phyloP scores from a whole-genome alignment of 192 early-diverging fungal genomes.

The Mortierella hygrophila region DNA sequence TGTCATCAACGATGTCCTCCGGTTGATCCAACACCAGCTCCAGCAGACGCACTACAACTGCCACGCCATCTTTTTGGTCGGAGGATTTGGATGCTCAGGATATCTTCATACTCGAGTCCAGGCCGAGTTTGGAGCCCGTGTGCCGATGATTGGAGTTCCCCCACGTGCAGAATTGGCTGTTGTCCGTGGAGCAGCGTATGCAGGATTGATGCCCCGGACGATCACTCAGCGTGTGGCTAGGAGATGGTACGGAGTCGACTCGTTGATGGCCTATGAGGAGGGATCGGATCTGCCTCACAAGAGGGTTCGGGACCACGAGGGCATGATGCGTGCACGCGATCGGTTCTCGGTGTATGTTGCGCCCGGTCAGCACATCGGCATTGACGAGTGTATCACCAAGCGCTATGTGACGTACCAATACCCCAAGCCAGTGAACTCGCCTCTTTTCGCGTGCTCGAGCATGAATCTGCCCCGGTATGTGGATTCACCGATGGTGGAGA shows the following conservation, averaged over 20 bases:
- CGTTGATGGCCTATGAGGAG: slow-evolving; percentile 61
- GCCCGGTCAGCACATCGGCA: slow-evolving; percentile 57
- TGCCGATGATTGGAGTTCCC: slow-evolving; percentile 64
- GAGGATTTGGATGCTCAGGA: slow-evolving; percentile 67
- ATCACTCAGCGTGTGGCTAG: slow-evolving; percentile 63
- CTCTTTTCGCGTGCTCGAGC: slow-evolving; percentile 44
- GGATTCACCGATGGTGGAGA: slow-evolving; percentile 44
- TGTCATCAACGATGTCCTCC: slow-evolving; percentile 65
- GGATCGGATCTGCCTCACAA: slow-evolving; percentile 56
- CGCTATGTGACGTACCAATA: slow-evolving; percentile 54
- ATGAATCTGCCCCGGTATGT: slow-evolving; percentile 44
- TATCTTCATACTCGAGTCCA: slow-evolving; percentile 64
- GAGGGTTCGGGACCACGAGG: slow-evolving; percentile 55
- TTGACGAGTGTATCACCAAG: slow-evolving; percentile 53
- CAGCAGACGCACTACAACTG: slow-evolving; percentile 48
- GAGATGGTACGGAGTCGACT: slow-evolving; percentile 66
- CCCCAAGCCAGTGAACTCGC: slow-evolving; percentile 52
- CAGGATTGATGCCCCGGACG: slow-evolving; percentile 64
- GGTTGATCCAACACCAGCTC: slow-evolving; percentile 65
- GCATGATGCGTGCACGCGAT: slow-evolving; percentile 57
- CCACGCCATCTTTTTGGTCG: slow-evolving; percentile 67
- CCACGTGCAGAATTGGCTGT: slow-evolving; percentile 67
- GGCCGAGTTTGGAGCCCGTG: slow-evolving; percentile 58
- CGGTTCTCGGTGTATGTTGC: slow-evolving; percentile 63
- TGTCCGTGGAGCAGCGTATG: slow-evolving; percentile 65